Conservation (phyloP, 306 rosid species). For the Prunus kanzakura region DNA sequence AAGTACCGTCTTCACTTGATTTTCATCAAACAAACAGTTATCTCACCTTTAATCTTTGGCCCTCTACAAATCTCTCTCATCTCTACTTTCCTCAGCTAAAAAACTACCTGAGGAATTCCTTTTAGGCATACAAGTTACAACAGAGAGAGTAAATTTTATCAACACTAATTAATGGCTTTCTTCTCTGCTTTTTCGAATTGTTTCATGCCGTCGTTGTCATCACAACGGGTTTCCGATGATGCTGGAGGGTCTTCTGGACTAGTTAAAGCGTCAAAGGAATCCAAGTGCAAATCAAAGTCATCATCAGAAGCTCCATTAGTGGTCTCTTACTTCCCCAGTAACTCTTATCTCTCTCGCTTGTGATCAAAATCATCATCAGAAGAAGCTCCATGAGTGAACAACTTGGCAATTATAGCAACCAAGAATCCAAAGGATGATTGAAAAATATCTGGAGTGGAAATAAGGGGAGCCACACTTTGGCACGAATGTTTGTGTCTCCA, state of each 20-base stretch:
- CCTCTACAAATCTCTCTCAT: background rate
- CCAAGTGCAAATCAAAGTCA: background rate
- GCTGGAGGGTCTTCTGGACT: background rate
- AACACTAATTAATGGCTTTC: background rate
- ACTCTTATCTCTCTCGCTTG: conserved; percentile 2
- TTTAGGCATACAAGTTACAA: too few relatives aligned
- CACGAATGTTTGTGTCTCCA: too few relatives aligned
- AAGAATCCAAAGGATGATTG: too few relatives aligned
- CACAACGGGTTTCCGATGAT: background rate
- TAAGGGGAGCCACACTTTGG: too few relatives aligned
- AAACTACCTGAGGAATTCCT: too few relatives aligned
- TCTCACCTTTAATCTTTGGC: background rate
- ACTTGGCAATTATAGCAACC: too few relatives aligned
- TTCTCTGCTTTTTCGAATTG: background rate
- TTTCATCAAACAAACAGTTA: too few relatives aligned
- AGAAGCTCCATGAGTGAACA: too few relatives aligned
- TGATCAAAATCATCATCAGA: too few relatives aligned
- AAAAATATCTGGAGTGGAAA: too few relatives aligned
- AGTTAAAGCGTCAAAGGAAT: background rate
- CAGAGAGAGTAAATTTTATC: too few relatives aligned
- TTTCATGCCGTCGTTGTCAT: background rate
- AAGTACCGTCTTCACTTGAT: background rate
- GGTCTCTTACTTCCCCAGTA: conserved; percentile 4
- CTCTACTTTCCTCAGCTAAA: background rate
- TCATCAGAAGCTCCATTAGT: conserved; percentile 6